Evolutionary conservation across 2,329 filamentous ascomycete species (phyloP), one percentile per base, ranked within the genome.

Genomic region (Colletotrichum cuscutae): DNA sequence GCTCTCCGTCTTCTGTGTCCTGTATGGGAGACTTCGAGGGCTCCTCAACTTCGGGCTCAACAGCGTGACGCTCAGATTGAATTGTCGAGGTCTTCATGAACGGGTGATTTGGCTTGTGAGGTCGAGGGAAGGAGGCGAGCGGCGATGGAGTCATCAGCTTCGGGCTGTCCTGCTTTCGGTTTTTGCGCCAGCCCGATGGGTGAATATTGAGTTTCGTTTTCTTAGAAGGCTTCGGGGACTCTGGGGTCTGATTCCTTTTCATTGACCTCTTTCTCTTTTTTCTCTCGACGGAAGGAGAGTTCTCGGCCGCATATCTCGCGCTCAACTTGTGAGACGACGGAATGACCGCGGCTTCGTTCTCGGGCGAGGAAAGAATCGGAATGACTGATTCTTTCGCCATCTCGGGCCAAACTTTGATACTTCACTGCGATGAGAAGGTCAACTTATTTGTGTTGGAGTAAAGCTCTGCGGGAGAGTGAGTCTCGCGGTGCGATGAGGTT

Each of bases 381-480:
- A 49, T 49, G 7, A 1, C 8, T 49, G 19, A 7, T n/a, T 9
- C 1, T 9, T 49, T 11, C 1, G 42, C 8, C 42, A 49, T 49
- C 3, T 49, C 1, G 42, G 19, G 8, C 37, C 2, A 7, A 7
- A 1, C 1, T 2, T 7, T 42, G 1, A 2, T 42, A 8, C 0
- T 7, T 19, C 5, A 19, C 5, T 42, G 15, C 37, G 37, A 19
- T 7, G 15, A 42, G 37, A 8, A 3, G 3, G 37, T 0, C 37
- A 42, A 4, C 0, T 19, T 42, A 19, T 42, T 3, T 1, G 37
- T 7, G 37, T 42, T 42, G 15, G 6, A 42, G 5, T 42, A 1
- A 19, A 19, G 15, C 15, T 8, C 37, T 42, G 15, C 15, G 0
- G 37, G 37, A 42, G 7, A 42, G 15, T 19, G 15, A 42, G 13